Evolutionary conservation across 148 eudicot genomes (phyloP).

Genomic region (Arctostaphylos glauca): DNA sequence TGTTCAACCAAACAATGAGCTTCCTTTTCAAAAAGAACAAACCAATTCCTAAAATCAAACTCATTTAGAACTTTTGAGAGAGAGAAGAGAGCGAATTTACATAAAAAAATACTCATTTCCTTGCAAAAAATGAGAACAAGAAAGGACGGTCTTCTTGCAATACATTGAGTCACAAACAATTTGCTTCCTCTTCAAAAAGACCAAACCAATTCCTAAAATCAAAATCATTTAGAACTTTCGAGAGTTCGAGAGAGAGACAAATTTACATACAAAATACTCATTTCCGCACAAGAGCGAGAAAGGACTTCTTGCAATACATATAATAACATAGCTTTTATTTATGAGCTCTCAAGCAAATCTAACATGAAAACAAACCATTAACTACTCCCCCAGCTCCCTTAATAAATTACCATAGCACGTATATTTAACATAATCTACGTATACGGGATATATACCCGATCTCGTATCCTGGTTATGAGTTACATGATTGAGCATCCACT

Average conservation of each 20-base stretch:
- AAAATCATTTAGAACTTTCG: background rate
- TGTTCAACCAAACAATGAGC: slow-evolving; percentile 25
- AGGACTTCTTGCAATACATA: slow-evolving; percentile 11
- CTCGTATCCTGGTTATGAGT: background rate
- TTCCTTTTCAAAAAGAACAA: slow-evolving; percentile 17
- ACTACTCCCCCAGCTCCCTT: background rate
- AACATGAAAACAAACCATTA: background rate
- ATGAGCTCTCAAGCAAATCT: slow-evolving; percentile 11
- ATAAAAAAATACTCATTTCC: slow-evolving; percentile 7
- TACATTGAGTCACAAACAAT: slow-evolving; percentile 15
- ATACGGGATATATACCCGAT: background rate
- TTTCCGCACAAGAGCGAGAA: background rate
- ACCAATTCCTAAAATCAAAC: slow-evolving; percentile 11
- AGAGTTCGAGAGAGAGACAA: background rate
- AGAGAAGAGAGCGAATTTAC: background rate
- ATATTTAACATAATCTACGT: background rate
- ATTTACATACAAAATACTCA: slow-evolving; percentile 1
- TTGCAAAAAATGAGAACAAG: background rate
- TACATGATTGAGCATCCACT: slow-evolving; percentile 43
- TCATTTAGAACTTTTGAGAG: background rate
- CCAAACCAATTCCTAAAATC: slow-evolving; percentile 17
- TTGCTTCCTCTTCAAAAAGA: slow-evolving; percentile 16
- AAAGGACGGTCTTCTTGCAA: slow-evolving; percentile 4
- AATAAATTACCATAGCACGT: background rate
- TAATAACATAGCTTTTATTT: slow-evolving; percentile 1